Evolutionary conservation across 768 basidiomycete genomes (phyloP), one percentile per base, ranked within the genome.

Genomic region (Leccinum obscurum): DNA sequence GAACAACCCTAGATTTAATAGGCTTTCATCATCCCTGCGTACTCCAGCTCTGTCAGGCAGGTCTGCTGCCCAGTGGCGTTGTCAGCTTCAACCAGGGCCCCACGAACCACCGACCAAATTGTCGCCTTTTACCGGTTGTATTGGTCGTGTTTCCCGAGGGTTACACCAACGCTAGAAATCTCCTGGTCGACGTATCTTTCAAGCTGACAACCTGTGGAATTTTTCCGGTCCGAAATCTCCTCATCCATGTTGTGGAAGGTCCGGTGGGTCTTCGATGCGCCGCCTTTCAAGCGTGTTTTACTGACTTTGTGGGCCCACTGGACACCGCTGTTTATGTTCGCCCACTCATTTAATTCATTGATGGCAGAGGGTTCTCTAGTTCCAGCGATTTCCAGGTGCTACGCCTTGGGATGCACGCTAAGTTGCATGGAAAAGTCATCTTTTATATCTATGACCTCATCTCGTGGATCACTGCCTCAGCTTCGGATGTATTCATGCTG

Each of bases 61-160:
- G 35, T 62, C 51, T 15, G 13, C 14, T 22, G 28, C 37, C 30
- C 52, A 52, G 44, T 63, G 55, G 61, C 53, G 55, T 49, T 32
- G 24, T 26, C 49, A 32, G 15, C 41, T 50, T 35, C 28, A 26
- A 35, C 30, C 24, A 17, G 35, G 34, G n/a, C 39, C 22, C 24
- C 6, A 13, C 50, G 24, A 35, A 51, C 17, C 57, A 54, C 54
- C 28, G 24, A 41, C 32, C 35, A 32, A 53, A 30, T 3, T 30
- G n/a, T 35, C n/a, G 3, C 34, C 4, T 48, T 54, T 24, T 56
- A 35, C 61, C 24, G 9, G 61, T 56, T 32, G 26, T 48, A 22
- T 14, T 28, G 44, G 20, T 13, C 6, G 11, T 46, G 6, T 20
- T 22, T 46, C 44, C 6, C 44, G 17, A 55, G 28, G 28, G 13